A percentile compares a stretch with the other conserved stretches of the same genome.
phyloP scores from a whole-genome alignment of 139 green algal genomes.

The Yamagishiella unicocca region DNA sequence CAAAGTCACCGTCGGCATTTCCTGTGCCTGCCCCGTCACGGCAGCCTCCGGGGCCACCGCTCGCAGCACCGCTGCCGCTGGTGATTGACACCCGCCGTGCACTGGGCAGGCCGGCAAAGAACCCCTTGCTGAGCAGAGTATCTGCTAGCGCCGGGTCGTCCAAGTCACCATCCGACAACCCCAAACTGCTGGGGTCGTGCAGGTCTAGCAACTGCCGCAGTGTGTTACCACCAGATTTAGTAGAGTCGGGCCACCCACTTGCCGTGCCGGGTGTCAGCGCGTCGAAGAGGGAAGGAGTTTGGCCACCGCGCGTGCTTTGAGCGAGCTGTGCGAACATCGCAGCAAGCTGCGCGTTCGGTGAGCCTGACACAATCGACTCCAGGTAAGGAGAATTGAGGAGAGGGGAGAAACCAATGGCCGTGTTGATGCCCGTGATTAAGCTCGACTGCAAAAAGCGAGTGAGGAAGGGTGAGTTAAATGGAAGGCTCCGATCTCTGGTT shows the following conservation, averaged over 20 bases:
- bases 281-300: conserved; percentile 26
- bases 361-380: conserved; percentile 36
- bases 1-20: not conserved
- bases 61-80: not conserved
- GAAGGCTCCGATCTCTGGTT: too few species aligned
- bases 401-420: conserved; percentile 39
- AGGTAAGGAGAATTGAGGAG: conserved; percentile 50
- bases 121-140: conserved; percentile 1
- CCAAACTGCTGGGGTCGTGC: not conserved
- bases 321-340: conserved; percentile 55
- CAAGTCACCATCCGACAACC: not conserved
- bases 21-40: not conserved
- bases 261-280: conserved; percentile 39
- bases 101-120: conserved; percentile 27
- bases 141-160: conserved; percentile 27
- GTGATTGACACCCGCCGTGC: conserved; percentile 6
- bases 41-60: not conserved
- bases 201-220: conserved; percentile 36
- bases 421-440: conserved; percentile 37
- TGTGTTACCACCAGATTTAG: not conserved
- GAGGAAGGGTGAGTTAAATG: too few species aligned
- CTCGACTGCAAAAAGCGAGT: conserved; percentile 10
- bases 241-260: conserved; percentile 32
- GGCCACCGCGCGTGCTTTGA: conserved; percentile 36
- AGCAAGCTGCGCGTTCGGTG: conserved; percentile 42